Evolutionary conservation across 1,284 basidiomycete genomes (phyloP), one percentile per base, ranked within the genome.

Genomic region (Cerioporus squamosus): DNA sequence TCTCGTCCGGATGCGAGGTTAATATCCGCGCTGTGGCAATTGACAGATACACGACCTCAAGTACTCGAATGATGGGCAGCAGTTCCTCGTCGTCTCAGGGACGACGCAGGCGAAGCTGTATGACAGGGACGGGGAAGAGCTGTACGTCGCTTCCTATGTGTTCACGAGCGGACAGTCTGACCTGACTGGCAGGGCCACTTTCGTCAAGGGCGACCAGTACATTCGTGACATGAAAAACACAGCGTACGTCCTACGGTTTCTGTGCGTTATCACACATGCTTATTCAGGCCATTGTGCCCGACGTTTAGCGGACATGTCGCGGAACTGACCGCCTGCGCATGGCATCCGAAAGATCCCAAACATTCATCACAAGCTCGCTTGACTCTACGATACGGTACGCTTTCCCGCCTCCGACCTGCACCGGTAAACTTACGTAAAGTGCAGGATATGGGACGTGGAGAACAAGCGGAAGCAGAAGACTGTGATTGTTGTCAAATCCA

Each of bases 181-280:
- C 77, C 76, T 80, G 75, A 80, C 77, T 70, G 60, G 52, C 72
- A 95, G 93, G 72, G 87, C 88, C 60, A 91, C 91, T 64, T 97
- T 87, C 72, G 82, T 93, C 72, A 97, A 98, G 77, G 97, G 97
- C 36, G 97, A 99, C 76, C 93, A 93, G 62, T 99, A 98, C 72
- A 92, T 99, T 68, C 88, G 97, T 53, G 97, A 99, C 76, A 97
- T 99, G 94, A 94, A 95, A 74, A 90, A 98, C 70, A 99, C 97
- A 26, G 62, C 70, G 72, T 58, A 82, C 86, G 94, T 95, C 66
- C 65, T 87, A 39, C 7, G 78, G 31, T 51, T 46, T 47, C 40
- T 59, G 45, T 17, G 39, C 15, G 20, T 8, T n/a, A 38, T 43
- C 29, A 46, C 38, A 22, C 8, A 12, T 8, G 20, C 44, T 50